Evolutionary conservation across 495 filamentous ascomycete genomes (phyloP).

Genomic region (Penicillium angulare): DNA sequence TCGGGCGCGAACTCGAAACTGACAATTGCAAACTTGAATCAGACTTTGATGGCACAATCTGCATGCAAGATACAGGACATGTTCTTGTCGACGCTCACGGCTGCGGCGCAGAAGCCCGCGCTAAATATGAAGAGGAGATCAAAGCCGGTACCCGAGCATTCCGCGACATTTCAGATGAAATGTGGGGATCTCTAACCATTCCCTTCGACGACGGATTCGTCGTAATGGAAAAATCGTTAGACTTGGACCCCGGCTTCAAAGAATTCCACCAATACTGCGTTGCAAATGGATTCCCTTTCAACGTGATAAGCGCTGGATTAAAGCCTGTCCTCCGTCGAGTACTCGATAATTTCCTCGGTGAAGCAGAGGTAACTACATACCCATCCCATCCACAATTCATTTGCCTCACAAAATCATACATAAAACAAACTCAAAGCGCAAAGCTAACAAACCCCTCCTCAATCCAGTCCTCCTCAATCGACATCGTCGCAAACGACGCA

Average conservation of each 20-base stretch:
- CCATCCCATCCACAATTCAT: no score
- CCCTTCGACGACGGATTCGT: slow-evolving; percentile 75
- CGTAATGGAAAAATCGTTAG: slow-evolving; percentile 61
- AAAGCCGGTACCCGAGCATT: slow-evolving; percentile 66
- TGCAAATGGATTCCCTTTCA: slow-evolving; percentile 64
- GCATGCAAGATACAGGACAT: slow-evolving; percentile 77
- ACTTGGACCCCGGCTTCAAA: slow-evolving; percentile 65
- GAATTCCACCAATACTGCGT: slow-evolving; percentile 67
- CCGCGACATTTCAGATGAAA: slow-evolving; percentile 73
- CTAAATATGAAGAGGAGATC: slow-evolving; percentile 65
- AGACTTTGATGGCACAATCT: slow-evolving; percentile 80
- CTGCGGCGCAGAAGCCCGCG: slow-evolving; percentile 55
- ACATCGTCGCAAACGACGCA: slow-evolving; percentile 73
- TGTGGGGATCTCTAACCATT: slow-evolving; percentile 69
- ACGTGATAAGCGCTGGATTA: slow-evolving; percentile 70
- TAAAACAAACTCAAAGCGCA: no score
- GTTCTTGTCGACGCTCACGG: slow-evolving; percentile 69
- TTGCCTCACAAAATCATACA: no score
- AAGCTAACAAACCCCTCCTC: not conserved
- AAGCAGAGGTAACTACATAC: slow-evolving; percentile 48
- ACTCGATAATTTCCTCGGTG: slow-evolving; percentile 63
- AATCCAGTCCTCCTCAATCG: slow-evolving; percentile 54
- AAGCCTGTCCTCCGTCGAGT: slow-evolving; percentile 64
- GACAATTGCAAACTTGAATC: slow-evolving; percentile 3
- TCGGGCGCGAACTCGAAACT: not conserved